Base-by-base conservation (phyloP, 2,329 filamentous ascomycete genomes). In the Curvularia verruculosa region DNA sequence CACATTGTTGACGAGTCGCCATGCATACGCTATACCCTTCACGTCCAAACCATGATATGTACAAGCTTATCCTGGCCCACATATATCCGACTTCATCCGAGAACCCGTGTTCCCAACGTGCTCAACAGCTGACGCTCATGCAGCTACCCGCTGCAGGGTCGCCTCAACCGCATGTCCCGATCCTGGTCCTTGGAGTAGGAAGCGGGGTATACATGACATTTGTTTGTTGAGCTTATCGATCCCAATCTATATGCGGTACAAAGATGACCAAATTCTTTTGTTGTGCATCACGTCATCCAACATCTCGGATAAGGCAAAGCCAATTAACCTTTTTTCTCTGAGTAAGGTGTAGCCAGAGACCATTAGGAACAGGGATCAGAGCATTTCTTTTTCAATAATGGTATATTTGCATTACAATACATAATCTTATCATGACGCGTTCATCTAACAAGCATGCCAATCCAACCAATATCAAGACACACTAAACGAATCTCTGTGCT, bases 71-170 rank as follows among this genome's bases (percentile, higher is more conserved):
- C 13, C 5, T 18, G 46, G 24, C 23, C 31, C 29, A 24, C 19
- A 24, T 18, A 31, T 18, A 39, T 28, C 46, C 46, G 46, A 39
- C 15, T 26, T 39, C 18, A 28, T 39, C 46, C 46, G 31, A 49
- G 31, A 24, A 24, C 15, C 31, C 34, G 29, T 23, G 39, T 51
- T 44, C 49, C 39, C 49, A 51, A 51, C 49, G 21, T 19, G 31
- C 18, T 45, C 49, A 52, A 52, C 49, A 52, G 49, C 50, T 36
- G 29, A 23, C 29, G 50, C 23, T 28, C 40, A 52, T 55, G 52
- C 52, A 55, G 52, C 52, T 39, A 55, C 52, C 52, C 47, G 47
- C 52, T 55, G 52, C 52, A 55, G 46, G 52, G 40, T 39, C 39
- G 43, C 21, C 47, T 39, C 52, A 51, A 55, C 52, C 49, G 39